Conservation (phyloP, 176 grass and related monocot genomes). For the Aegilops umbellulata region DNA sequence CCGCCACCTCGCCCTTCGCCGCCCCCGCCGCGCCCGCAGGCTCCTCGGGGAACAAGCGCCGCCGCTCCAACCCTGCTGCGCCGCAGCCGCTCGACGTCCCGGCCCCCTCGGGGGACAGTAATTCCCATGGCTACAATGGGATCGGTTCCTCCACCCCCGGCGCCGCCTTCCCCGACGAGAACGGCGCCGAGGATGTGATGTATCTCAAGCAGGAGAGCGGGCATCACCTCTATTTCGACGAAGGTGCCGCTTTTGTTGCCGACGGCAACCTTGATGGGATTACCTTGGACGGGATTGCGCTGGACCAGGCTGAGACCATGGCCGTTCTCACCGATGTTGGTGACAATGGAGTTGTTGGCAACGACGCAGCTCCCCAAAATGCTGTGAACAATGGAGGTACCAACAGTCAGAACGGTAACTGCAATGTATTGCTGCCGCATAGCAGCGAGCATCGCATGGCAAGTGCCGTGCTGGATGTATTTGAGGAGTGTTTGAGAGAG, state of each 20-base stretch:
- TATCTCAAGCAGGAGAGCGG: conserved; percentile 34
- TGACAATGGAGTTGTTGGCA: not conserved
- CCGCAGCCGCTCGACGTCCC: not conserved
- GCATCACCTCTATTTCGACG: conserved; percentile 22
- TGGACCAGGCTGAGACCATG: conserved; percentile 12
- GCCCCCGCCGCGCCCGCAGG: not conserved
- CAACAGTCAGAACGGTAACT: conserved; percentile 25
- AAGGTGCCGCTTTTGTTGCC: conserved; percentile 1
- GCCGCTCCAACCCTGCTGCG: conserved; percentile 49
- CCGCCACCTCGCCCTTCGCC: conserved; percentile 66
- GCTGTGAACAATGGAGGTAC: not conserved
- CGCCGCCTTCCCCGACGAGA: not conserved
- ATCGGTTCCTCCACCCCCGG: not conserved
- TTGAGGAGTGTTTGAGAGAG: conserved; percentile 74
- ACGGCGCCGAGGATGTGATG: conserved; percentile 15
- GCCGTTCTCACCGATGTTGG: conserved; percentile 9
- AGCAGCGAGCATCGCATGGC: conserved; percentile 42
- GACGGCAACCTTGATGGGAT: conserved; percentile 28
- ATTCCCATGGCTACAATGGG: conserved; percentile 44
- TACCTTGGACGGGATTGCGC: conserved; percentile 19
- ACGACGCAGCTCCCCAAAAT: not conserved
- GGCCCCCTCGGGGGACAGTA: conserved; percentile 27
- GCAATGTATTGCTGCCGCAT: conserved; percentile 21
- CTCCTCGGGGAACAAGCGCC: conserved; percentile 80
- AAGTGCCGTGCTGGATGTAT: conserved; percentile 59